Evolutionary conservation across 106 monocot species (phyloP), one percentile per base, ranked within the genome.

Genomic region (Ottelia alismoides): DNA sequence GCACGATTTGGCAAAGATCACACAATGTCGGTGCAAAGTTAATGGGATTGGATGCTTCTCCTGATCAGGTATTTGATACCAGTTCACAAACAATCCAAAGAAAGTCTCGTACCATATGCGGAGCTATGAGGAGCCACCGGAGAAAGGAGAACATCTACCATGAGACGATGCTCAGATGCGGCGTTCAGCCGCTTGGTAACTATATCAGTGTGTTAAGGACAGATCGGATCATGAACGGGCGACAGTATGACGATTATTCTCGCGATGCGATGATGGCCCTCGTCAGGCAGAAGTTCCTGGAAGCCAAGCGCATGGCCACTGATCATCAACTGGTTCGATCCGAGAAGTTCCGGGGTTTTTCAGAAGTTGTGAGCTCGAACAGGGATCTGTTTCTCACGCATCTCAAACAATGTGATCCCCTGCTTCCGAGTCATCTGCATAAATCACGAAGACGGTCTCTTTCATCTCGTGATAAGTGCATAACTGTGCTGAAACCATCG

Each of bases 331-430:
- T 78, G 51, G 63, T 86, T 18, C 77, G 86, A 11, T 90, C 86
- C 5, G 83, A 86, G 62, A 83, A 90, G 65, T 90, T 90, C 49
- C 85, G 76, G 56, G 78, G 83, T 60, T 77, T 86, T 20, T 72
- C 90, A n/a, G 86, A 99, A 50, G 74, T 86, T 69, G 65, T 99
- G 45, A 99, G 85, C 63, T 99, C 86, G 19, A 99, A 90, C 67
- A 77, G 67, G 70, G 98, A 99, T 65, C 45, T 86, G 18, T 99
- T 86, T 54, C 63, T 99, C 22, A 90, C 80, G 60, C 80, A 79
- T 50, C 79, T 99, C 5, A 86, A 90, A 73, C 85, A 90, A 56
- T 82, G 86, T 28, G 77, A 83, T 76, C 82, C 78, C 0, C 45
- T 90, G 20, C 75, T 90, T 40, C 72, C 90, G 11, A 64, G 58